Conservation (phyloP, 2,329 filamentous ascomycete species). For the Calonectria montana region DNA sequence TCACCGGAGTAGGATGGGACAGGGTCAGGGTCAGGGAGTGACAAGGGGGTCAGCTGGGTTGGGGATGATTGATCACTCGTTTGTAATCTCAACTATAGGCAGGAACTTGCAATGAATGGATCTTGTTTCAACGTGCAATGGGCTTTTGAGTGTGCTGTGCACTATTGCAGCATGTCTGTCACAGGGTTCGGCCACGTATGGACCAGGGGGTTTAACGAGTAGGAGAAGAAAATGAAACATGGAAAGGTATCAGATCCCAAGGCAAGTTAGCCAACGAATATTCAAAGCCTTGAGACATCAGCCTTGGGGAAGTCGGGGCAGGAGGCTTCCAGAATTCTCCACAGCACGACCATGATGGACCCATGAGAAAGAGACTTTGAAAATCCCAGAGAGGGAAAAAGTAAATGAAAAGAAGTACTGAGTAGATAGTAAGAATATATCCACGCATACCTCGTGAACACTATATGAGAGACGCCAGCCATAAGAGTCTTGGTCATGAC, state of each 20-base stretch:
- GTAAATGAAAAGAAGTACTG: conserved; percentile 19
- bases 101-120: not conserved
- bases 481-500: conserved; percentile 44
- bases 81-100: conserved; percentile 13
- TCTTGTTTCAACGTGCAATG: not conserved
- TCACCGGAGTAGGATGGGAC: not conserved
- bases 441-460: conserved; percentile 49
- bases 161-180: not conserved
- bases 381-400: conserved; percentile 11
- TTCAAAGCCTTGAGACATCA: not conserved
- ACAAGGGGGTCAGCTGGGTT: not conserved
- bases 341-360: not conserved
- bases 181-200: not conserved
- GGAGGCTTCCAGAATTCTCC: not conserved
- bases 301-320: not conserved
- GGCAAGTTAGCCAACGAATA: not conserved
- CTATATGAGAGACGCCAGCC: conserved; percentile 43
- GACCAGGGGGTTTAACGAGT: not conserved
- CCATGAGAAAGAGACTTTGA: conserved; percentile 13
- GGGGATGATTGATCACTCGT: not conserved
- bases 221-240: not conserved
- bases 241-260: not conserved
- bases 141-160: not conserved
- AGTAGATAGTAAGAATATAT: conserved; percentile 41
- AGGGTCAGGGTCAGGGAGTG: not conserved